These are phyloP conservation scores for Lecanosticta acicola DNA, from an alignment of 2,329 filamentous ascomycete genomes.

Conservation along the genomic window DNA sequence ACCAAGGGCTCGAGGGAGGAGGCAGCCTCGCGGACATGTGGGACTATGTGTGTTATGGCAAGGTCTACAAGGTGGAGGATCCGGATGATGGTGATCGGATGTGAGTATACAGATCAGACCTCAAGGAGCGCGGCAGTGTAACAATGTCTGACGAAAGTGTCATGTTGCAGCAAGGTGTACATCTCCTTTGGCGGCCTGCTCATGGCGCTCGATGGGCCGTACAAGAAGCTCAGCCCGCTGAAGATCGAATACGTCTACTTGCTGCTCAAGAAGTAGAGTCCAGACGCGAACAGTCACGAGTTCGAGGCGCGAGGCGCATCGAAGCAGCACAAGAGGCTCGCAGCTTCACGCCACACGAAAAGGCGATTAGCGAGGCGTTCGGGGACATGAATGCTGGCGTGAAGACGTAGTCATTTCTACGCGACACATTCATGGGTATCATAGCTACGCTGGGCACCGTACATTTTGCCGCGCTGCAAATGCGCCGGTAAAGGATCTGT, in stretches of 20 bases:
- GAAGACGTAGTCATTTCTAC: too few species aligned
- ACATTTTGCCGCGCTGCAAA: background rate
- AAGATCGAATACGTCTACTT: constrained; percentile 93
- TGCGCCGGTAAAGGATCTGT: too few species aligned
- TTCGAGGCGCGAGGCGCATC: too few species aligned
- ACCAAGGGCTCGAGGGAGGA: constrained; percentile 41
- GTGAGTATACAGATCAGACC: constrained; percentile 50
- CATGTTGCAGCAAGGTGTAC: constrained; percentile 69
- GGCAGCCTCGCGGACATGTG: constrained; percentile 67
- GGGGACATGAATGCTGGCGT: constrained; percentile 15
- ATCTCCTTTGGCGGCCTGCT: constrained; percentile 89
- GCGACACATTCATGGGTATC: constrained; percentile 27
- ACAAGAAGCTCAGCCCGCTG: constrained; percentile 88
- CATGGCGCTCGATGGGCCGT: constrained; percentile 85
- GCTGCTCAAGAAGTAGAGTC: constrained; percentile 92
- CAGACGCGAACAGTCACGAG: too few species aligned
- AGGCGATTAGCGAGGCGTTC: constrained; percentile 30
- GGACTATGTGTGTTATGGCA: constrained; percentile 83
- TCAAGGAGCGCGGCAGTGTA: too few species aligned
- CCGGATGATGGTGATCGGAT: constrained; percentile 70
- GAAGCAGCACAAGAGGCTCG: too few species aligned
- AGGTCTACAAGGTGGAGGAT: constrained; percentile 85
- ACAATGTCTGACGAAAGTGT: constrained; percentile 30
- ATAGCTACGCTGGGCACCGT: constrained; percentile 8
- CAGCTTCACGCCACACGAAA: too few species aligned